Evolutionary conservation across 257 asterid species (phyloP).

Genomic region (Voacanga thouarsii): DNA sequence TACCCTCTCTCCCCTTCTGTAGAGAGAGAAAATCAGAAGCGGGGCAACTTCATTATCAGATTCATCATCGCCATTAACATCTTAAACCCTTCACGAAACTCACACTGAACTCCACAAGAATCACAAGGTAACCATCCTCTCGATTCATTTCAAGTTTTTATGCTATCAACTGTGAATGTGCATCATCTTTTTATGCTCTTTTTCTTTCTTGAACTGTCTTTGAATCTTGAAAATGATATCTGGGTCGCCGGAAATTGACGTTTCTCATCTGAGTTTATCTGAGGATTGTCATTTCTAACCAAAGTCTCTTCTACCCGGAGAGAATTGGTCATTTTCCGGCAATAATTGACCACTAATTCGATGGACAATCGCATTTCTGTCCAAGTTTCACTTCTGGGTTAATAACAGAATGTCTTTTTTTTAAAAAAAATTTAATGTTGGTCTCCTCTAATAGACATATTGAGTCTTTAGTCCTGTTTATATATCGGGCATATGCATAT

Average conservation of each 20-base stretch:
- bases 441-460: not conserved
- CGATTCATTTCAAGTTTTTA: not conserved
- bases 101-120: constrained; percentile 1
- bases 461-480: not conserved
- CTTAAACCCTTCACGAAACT: constrained; percentile 2
- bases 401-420: not conserved
- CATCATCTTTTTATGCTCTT: not conserved
- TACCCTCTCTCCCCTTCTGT: not conserved
- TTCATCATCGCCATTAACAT: not conserved
- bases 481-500: too few relatives aligned
- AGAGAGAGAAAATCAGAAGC: constrained; percentile 9
- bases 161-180: not conserved
- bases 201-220: not conserved
- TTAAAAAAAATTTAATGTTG: too few relatives aligned
- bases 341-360: not conserved
- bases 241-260: constrained; percentile 1
- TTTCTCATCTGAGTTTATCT: not conserved
- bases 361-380: not conserved
- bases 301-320: not conserved
- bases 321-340: not conserved
- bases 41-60: not conserved
- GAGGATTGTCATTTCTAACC: not conserved
- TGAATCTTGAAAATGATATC: not conserved
- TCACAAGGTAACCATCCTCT: constrained; percentile 14
- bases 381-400: not conserved